Evolutionary conservation across 495 filamentous ascomycete genomes (phyloP), one percentile per base, ranked within the genome.

Genomic region (Penicillium dipodomyicola): DNA sequence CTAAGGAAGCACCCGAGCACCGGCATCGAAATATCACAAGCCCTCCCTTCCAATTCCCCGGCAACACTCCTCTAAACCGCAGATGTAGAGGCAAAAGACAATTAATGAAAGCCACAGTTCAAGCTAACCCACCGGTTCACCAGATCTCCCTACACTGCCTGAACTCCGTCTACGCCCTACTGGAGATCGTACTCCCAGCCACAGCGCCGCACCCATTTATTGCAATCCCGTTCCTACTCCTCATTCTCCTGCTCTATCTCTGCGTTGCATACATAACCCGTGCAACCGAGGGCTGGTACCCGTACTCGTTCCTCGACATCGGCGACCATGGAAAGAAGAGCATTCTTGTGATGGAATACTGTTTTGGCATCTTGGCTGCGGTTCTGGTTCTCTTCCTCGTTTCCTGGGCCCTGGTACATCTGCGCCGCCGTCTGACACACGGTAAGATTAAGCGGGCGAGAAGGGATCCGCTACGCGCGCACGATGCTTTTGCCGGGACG

Each of bases 231-330:
- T 67, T 71, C 41, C 66, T 77, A 27, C 56, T 75, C 29, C 56
- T 75, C 3, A 43, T 93, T 0, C 78, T 93, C 29, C 82, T 83
- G 0, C 67, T 86, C 4, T 96, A 96, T 64, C 80, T 91, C 5
- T 80, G 74, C 20, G 73, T 96, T 10, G 89, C 88, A 0, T 93
- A 92, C 66, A 59, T 96, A 30, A 92, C 87, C 12, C 65, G 81
- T 52, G 81, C 82, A 0, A 85, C 84, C 0, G 72, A 89, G 64
- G 82, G 81, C 1, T 92, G 87, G 62, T 96, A 90, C 65, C 77
- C 87, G 0, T 95, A 95, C 68, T 58, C 60, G 45, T 95, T 95
- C 75, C 75, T 94, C 0, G 77, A 95, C 67, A 79, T 81, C 0
- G 61, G 71, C 51, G 68, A 72, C 65, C 53, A 75, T 61, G 63